These are phyloP conservation scores for Pluteus cervinus DNA, from an alignment of 768 basidiomycete genomes.

Conservation along the genomic window DNA sequence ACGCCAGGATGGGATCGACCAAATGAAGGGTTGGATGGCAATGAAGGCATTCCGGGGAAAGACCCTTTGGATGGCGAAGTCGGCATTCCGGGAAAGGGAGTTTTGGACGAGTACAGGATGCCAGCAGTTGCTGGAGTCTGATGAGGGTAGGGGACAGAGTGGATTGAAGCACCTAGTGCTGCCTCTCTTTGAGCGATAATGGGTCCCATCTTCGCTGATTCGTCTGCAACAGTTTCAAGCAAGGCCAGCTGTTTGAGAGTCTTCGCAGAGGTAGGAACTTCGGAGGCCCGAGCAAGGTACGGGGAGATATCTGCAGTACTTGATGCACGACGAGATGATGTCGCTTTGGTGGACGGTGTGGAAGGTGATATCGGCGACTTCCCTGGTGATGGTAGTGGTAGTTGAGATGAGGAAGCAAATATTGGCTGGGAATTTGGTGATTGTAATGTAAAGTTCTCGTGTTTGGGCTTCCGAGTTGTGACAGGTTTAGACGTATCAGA, in stretches of 20 bases:
- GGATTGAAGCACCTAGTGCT: conserved; percentile 1
- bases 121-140: background rate
- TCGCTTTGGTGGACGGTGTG: conserved; percentile 16
- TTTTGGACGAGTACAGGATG: background rate
- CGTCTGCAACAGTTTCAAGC: conserved; percentile 65
- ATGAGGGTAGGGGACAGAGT: background rate
- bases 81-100: too few species aligned
- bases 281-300: conserved; percentile 51
- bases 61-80: too few species aligned
- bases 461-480: too few species aligned
- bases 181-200: conserved; percentile 7
- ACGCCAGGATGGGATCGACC: conserved; percentile 9
- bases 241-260: conserved; percentile 66
- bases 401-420: conserved; percentile 1
- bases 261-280: conserved; percentile 53
- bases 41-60: too few species aligned
- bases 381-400: conserved; percentile 1
- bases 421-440: too few species aligned
- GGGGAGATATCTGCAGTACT: conserved; percentile 65
- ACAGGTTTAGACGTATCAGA: too few species aligned
- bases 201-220: conserved; percentile 44
- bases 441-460: too few species aligned
- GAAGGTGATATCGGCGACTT: conserved; percentile 11
- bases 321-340: conserved; percentile 33
- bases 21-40: conserved; percentile 5